Evolutionary conservation across 495 filamentous ascomycete species (phyloP).

Genomic region (Chaetomium cochliodes): DNA sequence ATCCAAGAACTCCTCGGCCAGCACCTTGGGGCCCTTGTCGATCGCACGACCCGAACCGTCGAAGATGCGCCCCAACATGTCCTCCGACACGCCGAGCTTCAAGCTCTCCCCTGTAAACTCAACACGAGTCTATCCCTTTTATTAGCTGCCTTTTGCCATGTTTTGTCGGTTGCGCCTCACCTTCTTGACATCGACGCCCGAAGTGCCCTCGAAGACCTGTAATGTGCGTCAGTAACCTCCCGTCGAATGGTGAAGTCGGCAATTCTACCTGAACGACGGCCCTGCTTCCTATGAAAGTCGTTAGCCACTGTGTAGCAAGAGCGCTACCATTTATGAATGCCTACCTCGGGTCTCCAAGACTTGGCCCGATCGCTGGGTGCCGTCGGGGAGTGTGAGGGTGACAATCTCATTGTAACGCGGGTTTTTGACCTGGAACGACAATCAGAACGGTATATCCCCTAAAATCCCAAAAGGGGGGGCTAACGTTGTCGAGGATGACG

Average conservation of each 20-base stretch:
- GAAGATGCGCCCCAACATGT: constrained; percentile 99
- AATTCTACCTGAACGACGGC: constrained; percentile 84
- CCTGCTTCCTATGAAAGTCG: constrained; percentile 63
- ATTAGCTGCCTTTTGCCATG: not conserved
- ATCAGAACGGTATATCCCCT: constrained; percentile 33
- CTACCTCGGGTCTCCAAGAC: constrained; percentile 95
- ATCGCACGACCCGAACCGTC: constrained; percentile 96
- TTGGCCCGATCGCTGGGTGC: constrained; percentile 87
- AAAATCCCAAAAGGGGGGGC: constrained; percentile 22
- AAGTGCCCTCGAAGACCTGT: constrained; percentile 96
- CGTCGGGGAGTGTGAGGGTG: constrained; percentile 91
- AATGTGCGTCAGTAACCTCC: constrained; percentile 21
- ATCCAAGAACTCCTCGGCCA: constrained; percentile 96
- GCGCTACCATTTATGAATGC: constrained; percentile 16
- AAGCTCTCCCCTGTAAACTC: constrained; percentile 95
- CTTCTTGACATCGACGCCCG: constrained; percentile 98
- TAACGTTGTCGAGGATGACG: constrained; percentile 93
- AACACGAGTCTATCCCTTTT: constrained; percentile 70
- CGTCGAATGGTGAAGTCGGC: not conserved
- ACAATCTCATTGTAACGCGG: constrained; percentile 98
- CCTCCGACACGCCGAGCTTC: constrained; percentile 97
- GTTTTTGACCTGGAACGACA: constrained; percentile 76
- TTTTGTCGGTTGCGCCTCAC: constrained; percentile 44
- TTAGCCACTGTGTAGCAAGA: constrained; percentile 13
- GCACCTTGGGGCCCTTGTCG: constrained; percentile 97